phyloP scores from a whole-genome alignment of 345 rosid genomes.

The Kernera saxatilis region DNA sequence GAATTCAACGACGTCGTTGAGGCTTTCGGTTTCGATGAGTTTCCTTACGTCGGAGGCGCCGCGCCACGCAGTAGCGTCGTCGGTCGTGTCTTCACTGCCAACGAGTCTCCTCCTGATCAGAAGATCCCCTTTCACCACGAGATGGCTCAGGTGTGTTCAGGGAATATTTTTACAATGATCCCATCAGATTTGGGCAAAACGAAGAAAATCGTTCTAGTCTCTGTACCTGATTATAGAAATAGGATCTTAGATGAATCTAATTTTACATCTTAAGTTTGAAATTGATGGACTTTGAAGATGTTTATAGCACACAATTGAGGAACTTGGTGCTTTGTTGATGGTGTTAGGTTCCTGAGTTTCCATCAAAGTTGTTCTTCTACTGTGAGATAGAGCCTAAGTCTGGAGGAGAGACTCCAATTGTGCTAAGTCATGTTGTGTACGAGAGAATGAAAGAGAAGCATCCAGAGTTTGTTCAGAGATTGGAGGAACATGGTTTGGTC shows the following conservation, averaged over 20 bases:
- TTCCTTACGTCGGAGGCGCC: constrained; percentile 86
- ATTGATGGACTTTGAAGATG: not conserved
- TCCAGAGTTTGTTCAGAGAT: constrained; percentile 57
- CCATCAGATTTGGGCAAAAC: not conserved
- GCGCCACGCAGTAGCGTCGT: constrained; percentile 77
- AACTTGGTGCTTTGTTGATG: too few relatives aligned
- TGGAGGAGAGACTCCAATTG: constrained; percentile 93
- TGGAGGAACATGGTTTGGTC: constrained; percentile 70
- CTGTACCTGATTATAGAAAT: too few relatives aligned
- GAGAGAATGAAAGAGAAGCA: constrained; percentile 64
- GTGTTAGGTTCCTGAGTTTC: constrained; percentile 76
- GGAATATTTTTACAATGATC: not conserved
- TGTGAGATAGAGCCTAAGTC: constrained; percentile 81
- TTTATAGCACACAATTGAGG: not conserved
- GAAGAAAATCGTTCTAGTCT: not conserved
- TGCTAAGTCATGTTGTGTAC: constrained; percentile 73
- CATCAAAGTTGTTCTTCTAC: constrained; percentile 80
- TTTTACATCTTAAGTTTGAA: not conserved
- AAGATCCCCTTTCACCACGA: constrained; percentile 92
- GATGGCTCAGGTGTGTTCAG: constrained; percentile 72
- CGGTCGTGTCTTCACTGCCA: constrained; percentile 90
- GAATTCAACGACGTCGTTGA: constrained; percentile 86
- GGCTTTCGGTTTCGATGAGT: constrained; percentile 82
- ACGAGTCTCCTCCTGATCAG: constrained; percentile 91
- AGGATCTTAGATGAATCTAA: not conserved